Evolutionary conservation across 2,329 filamentous ascomycete genomes (phyloP).

Genomic region (Pseudogymnoascus pannorum): DNA sequence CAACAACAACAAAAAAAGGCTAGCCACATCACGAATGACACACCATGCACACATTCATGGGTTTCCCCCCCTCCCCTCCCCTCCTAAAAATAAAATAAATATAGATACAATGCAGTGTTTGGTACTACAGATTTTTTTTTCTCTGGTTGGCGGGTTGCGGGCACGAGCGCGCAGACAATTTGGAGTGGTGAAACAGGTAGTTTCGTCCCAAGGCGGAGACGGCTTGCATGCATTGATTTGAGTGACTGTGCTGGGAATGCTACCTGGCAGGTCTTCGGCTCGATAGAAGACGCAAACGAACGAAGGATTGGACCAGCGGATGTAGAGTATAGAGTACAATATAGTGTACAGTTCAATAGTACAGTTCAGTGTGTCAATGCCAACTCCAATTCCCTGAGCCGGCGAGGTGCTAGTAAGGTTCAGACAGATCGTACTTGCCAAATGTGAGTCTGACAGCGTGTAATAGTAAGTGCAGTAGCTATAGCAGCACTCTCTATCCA

Average conservation of each 20-base stretch:
- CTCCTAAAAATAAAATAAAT: too few relatives aligned
- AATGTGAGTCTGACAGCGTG: background rate
- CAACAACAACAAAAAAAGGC: too few relatives aligned
- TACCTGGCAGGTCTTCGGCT: background rate
- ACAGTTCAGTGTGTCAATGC: too few relatives aligned
- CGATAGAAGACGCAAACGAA: background rate
- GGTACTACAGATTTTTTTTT: background rate
- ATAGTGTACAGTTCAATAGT: too few relatives aligned
- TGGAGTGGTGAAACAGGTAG: background rate
- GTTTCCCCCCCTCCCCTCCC: too few relatives aligned
- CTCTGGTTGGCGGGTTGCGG: too few relatives aligned
- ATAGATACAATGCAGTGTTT: background rate
- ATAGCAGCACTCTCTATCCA: background rate
- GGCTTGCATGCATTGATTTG: background rate
- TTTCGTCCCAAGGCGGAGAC: background rate
- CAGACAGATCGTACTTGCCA: background rate
- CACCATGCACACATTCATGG: too few relatives aligned
- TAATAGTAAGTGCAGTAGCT: background rate
- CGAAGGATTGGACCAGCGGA: background rate
- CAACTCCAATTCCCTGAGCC: background rate
- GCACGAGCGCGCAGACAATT: background rate
- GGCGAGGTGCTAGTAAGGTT: background rate
- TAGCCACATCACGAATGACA: background rate
- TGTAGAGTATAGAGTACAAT: too few relatives aligned
- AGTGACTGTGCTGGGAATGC: too few relatives aligned